These are phyloP conservation scores for Eucalyptus pauciflora DNA, from an alignment of 345 rosid genomes.

Conservation along the genomic window DNA sequence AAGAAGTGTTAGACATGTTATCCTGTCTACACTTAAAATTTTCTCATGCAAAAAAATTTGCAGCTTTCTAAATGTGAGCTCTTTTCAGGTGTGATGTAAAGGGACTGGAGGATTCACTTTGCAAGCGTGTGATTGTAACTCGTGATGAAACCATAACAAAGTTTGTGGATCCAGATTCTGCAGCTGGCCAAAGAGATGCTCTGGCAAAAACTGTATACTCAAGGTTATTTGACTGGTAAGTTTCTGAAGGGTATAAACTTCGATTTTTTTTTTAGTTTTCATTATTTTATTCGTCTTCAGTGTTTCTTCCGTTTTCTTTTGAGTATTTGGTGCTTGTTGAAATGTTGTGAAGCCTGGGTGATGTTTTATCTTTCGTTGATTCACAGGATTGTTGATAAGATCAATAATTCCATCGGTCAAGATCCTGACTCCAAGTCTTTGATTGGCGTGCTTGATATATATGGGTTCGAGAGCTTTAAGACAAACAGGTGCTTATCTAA, in stretches of 20 bases:
- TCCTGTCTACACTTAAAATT: neutral
- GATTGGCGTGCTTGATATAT: conserved; percentile 96
- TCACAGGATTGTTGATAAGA: conserved; percentile 88
- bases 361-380: neutral
- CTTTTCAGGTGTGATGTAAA: conserved; percentile 76
- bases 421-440: conserved; percentile 82
- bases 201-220: conserved; percentile 94
- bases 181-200: conserved; percentile 83
- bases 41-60: neutral
- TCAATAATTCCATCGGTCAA: conserved; percentile 91
- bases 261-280: neutral
- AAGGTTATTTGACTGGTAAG: conserved; percentile 95
- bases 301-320: neutral
- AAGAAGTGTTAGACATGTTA: neutral
- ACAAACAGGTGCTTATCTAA: conserved; percentile 97
- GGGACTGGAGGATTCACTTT: conserved; percentile 91
- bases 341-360: neutral
- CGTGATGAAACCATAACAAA: conserved; percentile 98
- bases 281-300: neutral
- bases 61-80: conserved; percentile 7
- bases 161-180: conserved; percentile 90
- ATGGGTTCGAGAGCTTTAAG: conserved; percentile 99
- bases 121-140: conserved; percentile 94
- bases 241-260: neutral
- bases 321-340: neutral